phyloP scores from a whole-genome alignment of 2,329 filamentous ascomycete genomes.

The Venturia pyrina region DNA sequence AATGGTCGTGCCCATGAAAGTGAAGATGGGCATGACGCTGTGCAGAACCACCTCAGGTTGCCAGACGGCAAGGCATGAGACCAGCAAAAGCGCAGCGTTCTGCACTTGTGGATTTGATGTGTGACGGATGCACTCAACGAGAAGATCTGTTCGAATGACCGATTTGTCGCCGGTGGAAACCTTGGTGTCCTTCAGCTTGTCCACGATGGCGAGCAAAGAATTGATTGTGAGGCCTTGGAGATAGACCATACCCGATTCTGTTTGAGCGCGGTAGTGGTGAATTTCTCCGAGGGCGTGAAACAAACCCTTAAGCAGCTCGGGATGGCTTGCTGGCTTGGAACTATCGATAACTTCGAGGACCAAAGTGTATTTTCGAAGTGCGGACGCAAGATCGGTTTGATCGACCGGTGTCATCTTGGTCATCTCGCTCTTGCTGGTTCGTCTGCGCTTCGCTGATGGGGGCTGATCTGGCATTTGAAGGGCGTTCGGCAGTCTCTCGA shows the following conservation, averaged over 20 bases:
- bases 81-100: conserved; percentile 77
- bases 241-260: conserved; percentile 82
- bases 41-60: conserved; percentile 88
- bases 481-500: conserved; percentile 49
- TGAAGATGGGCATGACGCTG: conserved; percentile 98
- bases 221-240: conserved; percentile 76
- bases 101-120: conserved; percentile 89
- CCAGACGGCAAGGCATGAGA: conserved; percentile 76
- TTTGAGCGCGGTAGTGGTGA: conserved; percentile 70
- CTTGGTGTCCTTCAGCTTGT: conserved; percentile 50
- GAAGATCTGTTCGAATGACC: conserved; percentile 74
- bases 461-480: conserved; percentile 61
- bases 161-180: conserved; percentile 62
- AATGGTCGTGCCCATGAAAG: conserved; percentile 89
- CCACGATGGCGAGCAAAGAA: conserved; percentile 74
- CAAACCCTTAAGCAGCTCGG: conserved; percentile 65
- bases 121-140: conserved; percentile 89
- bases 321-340: conserved; percentile 64
- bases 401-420: conserved; percentile 52
- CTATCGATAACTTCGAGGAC: conserved; percentile 81
- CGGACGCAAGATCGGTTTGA: conserved; percentile 53
- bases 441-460: conserved; percentile 67
- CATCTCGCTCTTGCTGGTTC: conserved; percentile 64
- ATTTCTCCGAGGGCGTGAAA: conserved; percentile 82
- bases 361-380: conserved; percentile 70